Conservation (phyloP, 805 yeast species). For the Candida sanyiensis region DNA sequence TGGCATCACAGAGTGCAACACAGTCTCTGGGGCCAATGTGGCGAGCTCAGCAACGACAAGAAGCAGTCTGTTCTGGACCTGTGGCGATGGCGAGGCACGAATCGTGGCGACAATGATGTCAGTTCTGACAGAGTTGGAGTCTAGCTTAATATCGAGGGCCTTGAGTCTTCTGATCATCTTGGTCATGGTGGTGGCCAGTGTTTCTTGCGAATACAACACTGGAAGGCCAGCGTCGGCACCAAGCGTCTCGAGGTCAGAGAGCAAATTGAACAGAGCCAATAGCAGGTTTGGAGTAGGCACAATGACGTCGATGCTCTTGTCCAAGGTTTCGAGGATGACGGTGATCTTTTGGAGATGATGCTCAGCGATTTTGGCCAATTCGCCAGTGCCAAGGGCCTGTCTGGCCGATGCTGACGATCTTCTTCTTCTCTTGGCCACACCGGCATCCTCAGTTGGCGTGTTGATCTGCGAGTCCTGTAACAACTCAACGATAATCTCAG, state of each 20-base stretch:
- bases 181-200: slow-evolving; percentile 80
- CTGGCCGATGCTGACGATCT: slow-evolving; percentile 70
- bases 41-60: slow-evolving; percentile 86
- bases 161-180: slow-evolving; percentile 56
- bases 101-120: slow-evolving; percentile 89
- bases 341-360: slow-evolving; percentile 74
- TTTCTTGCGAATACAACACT: slow-evolving; percentile 85
- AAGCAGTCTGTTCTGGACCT: slow-evolving; percentile 84
- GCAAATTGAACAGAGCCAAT: slow-evolving; percentile 49
- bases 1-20: slow-evolving; percentile 97
- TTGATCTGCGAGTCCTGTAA: slow-evolving; percentile 56
- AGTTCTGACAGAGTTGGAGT: slow-evolving; percentile 69
- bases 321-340: slow-evolving; percentile 72
- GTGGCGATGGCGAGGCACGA: slow-evolving; percentile 85
- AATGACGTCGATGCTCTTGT: slow-evolving; percentile 34
- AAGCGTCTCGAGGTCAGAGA: slow-evolving; percentile 74
- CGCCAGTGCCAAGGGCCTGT: slow-evolving; percentile 65
- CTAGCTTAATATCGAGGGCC: slow-evolving; percentile 35
- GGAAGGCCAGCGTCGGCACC: slow-evolving; percentile 92
- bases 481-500: slow-evolving; percentile 52
- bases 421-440: slow-evolving; percentile 75
- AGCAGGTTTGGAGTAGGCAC: slow-evolving; percentile 39
- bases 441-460: slow-evolving; percentile 32
- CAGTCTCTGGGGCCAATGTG: slow-evolving; percentile 80
- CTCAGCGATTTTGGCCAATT: slow-evolving; percentile 70